Evolutionary conservation across 257 asterid genomes (phyloP), one percentile per base, ranked within the genome.

Genomic region (Capsicum rhomboideum): DNA sequence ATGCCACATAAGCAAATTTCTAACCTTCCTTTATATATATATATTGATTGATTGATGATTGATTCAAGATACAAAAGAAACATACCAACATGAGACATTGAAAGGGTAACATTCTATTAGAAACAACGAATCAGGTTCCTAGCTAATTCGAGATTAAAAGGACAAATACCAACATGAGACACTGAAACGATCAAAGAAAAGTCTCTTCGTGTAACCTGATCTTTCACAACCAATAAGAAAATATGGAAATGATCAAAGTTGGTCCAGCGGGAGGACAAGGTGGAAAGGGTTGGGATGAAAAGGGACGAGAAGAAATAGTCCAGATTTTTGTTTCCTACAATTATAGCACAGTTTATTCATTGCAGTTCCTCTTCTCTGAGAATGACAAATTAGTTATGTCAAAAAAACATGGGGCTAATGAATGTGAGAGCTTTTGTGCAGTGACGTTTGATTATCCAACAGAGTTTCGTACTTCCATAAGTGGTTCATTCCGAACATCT

Each of bases 351-450:
- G 53, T 85, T 68, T 0, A 0, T 1, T 54, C 84, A n/a, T 64
- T 85, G 46, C 93, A 90, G 54, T 92, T 90, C 68, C 85, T 87
- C 63, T 89, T 88, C 74, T 82, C 56, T 17, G 89, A 86, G 63
- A 87, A 86, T 83, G 91, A 85, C 72, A 46, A n/a, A 34, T 29
- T 86, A 34, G 84, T 82, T 50, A 3, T 89, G 54, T 90, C 94
- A 4, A 83, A 86, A 1, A 69, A 69, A 6, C 78, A 69, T 10
- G 78, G 78, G 9, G 5, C 8, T 68, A 1, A 68, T 68, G 10
- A 4, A 0, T 69, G 29, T 69, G 18, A 37, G 4, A 20, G 0
- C 78, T 69, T 69, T 37, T 68, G 50, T 17, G 26, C 77, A 34
- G 18, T 69, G 8, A 1, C 28, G 28, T 71, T 42, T 1, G 40